Evolutionary conservation across 2,329 filamentous ascomycete genomes (phyloP), one percentile per base, ranked within the genome.

Genomic region (Fusarium beomiforme): DNA sequence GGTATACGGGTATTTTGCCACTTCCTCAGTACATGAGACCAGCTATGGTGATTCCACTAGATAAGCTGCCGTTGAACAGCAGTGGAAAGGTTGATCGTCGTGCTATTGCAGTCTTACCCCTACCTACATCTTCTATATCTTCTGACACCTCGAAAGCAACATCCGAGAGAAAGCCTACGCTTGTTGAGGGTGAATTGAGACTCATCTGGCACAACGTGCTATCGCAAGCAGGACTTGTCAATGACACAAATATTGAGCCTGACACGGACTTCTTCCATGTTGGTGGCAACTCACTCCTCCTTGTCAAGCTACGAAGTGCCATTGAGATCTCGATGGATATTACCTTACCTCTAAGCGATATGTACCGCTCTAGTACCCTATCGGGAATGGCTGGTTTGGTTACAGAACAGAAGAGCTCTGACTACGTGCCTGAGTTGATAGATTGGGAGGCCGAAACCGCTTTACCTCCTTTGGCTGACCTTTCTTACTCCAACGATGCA

Each of bases 11-110:
- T 4, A 2, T 21, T 6, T 6, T 54, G 2, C 36, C 46, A 10
- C 44, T 59, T 21, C 56, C 56, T 11, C 56, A 59, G 12, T 59
- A 43, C 19, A 59, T 59, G 56, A 43, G n/a, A 19, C 56, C 56
- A 5, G 46, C 56, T 1, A 9, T 43, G 4, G 14, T 54, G 1
- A 19, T 43, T 2, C 6, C 14, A 2, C 4, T 54, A 14, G 29
- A 34, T 2, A 41, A 23, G 3, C 2, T 59, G 1, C 56, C 56
- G 1, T 12, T 59, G 36, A 59, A 42, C 3, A 59, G 21, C 2
- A 59, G 39, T 24, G 56, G 46, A 10, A 59, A 59, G 36, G 10
- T 36, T 17, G 56, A 59, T 10, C 56, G 56, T 7, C 46, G 37
- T 7, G 46, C 47, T 13, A 23, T 59, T 6, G 26, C 47, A 16